phyloP scores from a whole-genome alignment of 495 filamentous ascomycete species.

The Hypoxylon intermedium region DNA sequence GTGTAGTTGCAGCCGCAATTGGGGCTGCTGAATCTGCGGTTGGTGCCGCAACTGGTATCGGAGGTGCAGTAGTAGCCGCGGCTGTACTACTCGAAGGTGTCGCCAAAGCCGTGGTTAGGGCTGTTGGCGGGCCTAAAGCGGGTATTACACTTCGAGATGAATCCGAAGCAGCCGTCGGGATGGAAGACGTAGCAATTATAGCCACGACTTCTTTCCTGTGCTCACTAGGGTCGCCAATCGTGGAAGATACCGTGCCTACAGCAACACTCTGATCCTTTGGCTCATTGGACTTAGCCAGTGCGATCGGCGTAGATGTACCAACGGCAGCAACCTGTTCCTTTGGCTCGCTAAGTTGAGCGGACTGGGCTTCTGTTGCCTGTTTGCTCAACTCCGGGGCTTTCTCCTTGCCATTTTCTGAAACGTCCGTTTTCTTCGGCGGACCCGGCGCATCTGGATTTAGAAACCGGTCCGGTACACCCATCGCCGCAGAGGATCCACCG shows the following conservation, averaged over 20 bases:
- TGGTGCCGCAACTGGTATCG: not conserved
- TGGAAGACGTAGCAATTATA: too few species aligned
- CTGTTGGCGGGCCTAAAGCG: not conserved
- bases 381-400: constrained; percentile 12
- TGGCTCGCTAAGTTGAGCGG: not conserved
- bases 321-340: constrained; percentile 3
- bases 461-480: constrained; percentile 74
- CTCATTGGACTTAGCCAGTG: not conserved
- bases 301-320: too few species aligned
- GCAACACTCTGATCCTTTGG: constrained; percentile 3
- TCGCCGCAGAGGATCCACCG: constrained; percentile 62
- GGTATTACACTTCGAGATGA: not conserved
- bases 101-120: not conserved
- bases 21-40: not conserved
- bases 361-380: not conserved
- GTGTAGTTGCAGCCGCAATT: not conserved
- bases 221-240: too few species aligned
- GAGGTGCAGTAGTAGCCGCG: not conserved
- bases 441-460: constrained; percentile 51
- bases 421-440: constrained; percentile 31
- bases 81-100: not conserved
- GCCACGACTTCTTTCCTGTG: too few species aligned
- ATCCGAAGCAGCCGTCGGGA: not conserved
- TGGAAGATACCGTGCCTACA: constrained; percentile 1
- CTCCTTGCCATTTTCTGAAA: constrained; percentile 8